Evolutionary conservation across 306 rosid species (phyloP).

Genomic region (Pyrus pyrifolia): DNA sequence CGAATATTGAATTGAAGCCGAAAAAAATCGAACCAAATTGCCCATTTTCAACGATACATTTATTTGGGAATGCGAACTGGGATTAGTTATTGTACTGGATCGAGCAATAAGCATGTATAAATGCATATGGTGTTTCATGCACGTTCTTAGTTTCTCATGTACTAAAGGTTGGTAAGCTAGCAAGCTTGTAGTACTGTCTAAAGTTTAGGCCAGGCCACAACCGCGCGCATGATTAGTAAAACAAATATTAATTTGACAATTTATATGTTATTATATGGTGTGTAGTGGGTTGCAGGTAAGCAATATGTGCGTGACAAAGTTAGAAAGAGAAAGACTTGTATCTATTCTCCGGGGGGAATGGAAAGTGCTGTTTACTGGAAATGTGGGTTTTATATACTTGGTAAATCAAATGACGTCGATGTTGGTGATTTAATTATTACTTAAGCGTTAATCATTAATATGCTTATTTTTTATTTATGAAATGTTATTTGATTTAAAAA

Average conservation of each 20-base stretch:
- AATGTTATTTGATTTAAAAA: too few species aligned
- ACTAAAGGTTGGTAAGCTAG: not conserved
- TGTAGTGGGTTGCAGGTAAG: constrained; percentile 51
- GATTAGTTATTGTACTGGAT: not conserved
- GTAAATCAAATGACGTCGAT: too few species aligned
- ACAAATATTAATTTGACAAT: not conserved
- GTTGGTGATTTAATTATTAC: too few species aligned
- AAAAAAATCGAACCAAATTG: too few species aligned
- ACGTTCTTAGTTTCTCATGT: not conserved
- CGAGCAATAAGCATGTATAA: not conserved
- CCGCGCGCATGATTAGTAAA: not conserved
- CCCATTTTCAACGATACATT: not conserved
- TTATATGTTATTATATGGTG: not conserved
- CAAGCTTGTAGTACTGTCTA: not conserved
- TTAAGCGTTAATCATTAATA: too few species aligned
- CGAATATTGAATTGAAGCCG: too few species aligned
- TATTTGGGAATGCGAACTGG: not conserved
- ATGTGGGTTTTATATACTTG: too few species aligned
- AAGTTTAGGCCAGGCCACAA: not conserved
- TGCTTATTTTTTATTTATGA: too few species aligned
- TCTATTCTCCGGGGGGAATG: constrained; percentile 17
- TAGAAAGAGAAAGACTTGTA: not conserved
- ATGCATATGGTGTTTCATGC: not conserved
- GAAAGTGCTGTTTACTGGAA: not conserved
- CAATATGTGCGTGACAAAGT: constrained; percentile 18